Conservation (phyloP, 306 rosid genomes). For the Prunus mira region DNA sequence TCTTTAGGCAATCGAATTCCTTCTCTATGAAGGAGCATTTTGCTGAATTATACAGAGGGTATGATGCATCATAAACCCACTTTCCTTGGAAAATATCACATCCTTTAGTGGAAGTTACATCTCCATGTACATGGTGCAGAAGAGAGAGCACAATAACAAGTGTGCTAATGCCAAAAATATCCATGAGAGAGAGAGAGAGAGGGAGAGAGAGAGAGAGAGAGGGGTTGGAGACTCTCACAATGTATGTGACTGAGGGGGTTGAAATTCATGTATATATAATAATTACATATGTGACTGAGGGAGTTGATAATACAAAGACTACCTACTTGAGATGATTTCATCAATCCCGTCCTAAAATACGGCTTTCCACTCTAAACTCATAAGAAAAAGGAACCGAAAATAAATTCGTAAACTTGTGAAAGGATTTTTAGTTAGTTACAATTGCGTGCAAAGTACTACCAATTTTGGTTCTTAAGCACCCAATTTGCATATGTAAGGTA, state of each 20-base stretch:
- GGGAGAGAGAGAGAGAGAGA: background rate
- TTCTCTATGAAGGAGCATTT: constrained; percentile 14
- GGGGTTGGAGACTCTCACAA: constrained; percentile 9
- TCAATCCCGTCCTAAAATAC: background rate
- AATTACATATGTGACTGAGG: too few species aligned
- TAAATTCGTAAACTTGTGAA: too few species aligned
- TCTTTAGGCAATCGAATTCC: constrained; percentile 14
- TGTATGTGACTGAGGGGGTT: constrained; percentile 1
- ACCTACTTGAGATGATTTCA: background rate
- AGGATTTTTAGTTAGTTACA: background rate
- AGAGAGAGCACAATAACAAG: background rate
- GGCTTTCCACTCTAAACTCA: background rate
- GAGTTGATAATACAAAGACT: too few species aligned
- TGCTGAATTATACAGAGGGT: constrained; percentile 15
- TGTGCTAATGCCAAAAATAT: background rate
- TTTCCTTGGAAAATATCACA: constrained; percentile 19
- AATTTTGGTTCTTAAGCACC: background rate
- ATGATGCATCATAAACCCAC: constrained; percentile 21
- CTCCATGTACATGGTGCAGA: constrained; percentile 4
- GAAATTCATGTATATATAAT: background rate
- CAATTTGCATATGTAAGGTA: background rate
- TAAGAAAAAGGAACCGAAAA: background rate
- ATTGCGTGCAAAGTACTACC: background rate
- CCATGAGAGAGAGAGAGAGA: background rate
- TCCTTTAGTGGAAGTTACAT: background rate